Evolutionary conservation across 139 green algal genomes (phyloP).

Genomic region (Tetradesmus lagerheimii): DNA sequence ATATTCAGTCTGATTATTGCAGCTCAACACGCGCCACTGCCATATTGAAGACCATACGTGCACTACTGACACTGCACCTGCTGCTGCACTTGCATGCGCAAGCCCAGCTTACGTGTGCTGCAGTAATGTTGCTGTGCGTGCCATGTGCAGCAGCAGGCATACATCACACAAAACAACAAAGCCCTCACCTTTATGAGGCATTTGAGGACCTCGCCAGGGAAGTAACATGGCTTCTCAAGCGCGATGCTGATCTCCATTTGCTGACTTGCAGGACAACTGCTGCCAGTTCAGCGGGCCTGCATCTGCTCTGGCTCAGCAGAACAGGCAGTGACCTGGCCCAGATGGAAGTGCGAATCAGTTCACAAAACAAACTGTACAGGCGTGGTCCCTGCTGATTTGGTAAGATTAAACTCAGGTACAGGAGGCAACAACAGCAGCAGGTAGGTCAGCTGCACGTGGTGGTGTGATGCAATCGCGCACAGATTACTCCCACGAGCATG

Average conservation of each 20-base stretch:
- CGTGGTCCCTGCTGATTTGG: neutral
- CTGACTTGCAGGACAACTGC: neutral
- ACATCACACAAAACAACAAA: neutral
- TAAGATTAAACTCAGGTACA: neutral
- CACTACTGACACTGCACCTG: too few relatives aligned
- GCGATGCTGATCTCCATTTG: conserved; percentile 41
- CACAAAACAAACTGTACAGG: neutral
- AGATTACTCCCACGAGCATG: too few relatives aligned
- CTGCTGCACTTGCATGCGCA: too few relatives aligned
- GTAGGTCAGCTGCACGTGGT: too few relatives aligned
- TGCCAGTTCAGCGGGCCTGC: neutral
- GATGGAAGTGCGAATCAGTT: neutral
- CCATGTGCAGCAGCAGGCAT: neutral
- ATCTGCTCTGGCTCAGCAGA: neutral
- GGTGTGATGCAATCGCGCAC: too few relatives aligned
- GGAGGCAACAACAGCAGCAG: neutral
- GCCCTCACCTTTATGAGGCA: conserved; percentile 24
- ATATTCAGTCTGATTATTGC: too few relatives aligned
- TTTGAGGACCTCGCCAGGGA: conserved; percentile 29
- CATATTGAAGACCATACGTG: too few relatives aligned
- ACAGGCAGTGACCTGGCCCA: neutral
- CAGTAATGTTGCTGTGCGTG: neutral
- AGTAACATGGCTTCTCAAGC: conserved; percentile 42
- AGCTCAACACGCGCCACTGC: too few relatives aligned
- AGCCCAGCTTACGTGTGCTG: too few relatives aligned